Evolutionary conservation across 257 asterid species (phyloP), one percentile per base, ranked within the genome.

Genomic region (Paraleonurus japonicus): DNA sequence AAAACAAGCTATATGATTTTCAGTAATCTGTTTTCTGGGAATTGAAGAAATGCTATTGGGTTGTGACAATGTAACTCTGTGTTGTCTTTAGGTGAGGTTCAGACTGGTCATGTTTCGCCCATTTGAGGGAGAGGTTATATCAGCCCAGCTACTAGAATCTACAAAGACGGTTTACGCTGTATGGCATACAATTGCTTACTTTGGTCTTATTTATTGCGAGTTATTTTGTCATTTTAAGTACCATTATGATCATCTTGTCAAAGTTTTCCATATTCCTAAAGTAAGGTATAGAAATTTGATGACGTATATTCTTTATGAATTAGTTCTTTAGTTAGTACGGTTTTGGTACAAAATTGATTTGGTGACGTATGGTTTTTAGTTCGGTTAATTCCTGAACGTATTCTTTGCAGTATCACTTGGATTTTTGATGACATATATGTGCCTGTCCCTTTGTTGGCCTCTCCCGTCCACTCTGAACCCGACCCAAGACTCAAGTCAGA

Each of bases 51-150:
- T 61, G 45, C 11, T 28, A 47, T 19, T 67, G 77, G 60, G 20
- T 78, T 26, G 33, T 72, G 71, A 30, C 19, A 1, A 12, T 65
- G 16, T 5, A 33, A 23, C 39, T 39, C 23, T 59, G 35, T 71
- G 70, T 79, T 26, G 79, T 67, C 65, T 80, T 73, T 89, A 90
- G 98, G 95, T 89, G 75, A 83, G 57, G 74, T 93, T 93, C 82
- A 89, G 95, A 71, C 53, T 93, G 81, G 82, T 91, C 37, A 82
- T 91, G 84, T 94, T 94, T 82, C 90, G 96, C 66, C 96, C 96
- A 28, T 94, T 78, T 77, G 89, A 76, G 58, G 99, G 99, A 71
- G 96, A 94, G 78, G 84, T 94, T 69, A 87, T 94, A 75, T 76
- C 84, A 5, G 96, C 90, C 43, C 87, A 78, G 30, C 88, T 94